Conservation (phyloP, 1,284 basidiomycete genomes). For the Prillingera fragicola region DNA sequence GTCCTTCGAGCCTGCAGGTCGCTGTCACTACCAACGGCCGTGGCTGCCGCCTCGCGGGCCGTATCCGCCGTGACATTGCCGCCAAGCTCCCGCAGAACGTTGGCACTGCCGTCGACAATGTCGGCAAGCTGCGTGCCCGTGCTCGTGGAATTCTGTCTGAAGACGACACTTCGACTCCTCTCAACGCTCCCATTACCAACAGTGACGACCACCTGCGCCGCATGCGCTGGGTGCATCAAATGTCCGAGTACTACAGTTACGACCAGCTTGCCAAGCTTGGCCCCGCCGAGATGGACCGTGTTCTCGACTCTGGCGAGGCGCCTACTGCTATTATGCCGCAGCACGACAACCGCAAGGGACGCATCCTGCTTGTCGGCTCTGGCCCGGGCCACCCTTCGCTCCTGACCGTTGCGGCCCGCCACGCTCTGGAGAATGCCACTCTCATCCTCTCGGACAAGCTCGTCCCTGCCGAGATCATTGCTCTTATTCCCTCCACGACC, state of each 20-base stretch:
- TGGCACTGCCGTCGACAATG: constrained; percentile 69
- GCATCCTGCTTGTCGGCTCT: constrained; percentile 83
- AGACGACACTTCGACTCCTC: constrained; percentile 57
- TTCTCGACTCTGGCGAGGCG: constrained; percentile 48
- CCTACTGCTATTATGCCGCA: constrained; percentile 19
- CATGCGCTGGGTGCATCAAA: constrained; percentile 83
- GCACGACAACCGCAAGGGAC: constrained; percentile 51
- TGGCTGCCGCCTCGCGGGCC: constrained; percentile 77
- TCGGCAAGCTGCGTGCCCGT: constrained; percentile 64
- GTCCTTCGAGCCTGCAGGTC: constrained; percentile 66
- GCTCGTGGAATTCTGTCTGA: constrained; percentile 52
- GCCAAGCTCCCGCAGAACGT: constrained; percentile 66
- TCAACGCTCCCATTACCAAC: constrained; percentile 70
- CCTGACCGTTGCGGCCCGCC: constrained; percentile 79
- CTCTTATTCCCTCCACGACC: constrained; percentile 66
- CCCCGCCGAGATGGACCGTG: constrained; percentile 61
- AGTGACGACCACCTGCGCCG: constrained; percentile 51
- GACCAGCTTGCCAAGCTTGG: constrained; percentile 67
- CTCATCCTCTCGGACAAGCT: constrained; percentile 93
- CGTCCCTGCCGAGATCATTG: constrained; percentile 84
- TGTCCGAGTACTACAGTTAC: constrained; percentile 91
- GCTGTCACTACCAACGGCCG: constrained; percentile 87
- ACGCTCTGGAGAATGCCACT: constrained; percentile 69
- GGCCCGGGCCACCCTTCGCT: constrained; percentile 91
- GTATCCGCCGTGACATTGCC: constrained; percentile 78